Conservation (phyloP, 2,329 filamentous ascomycete species). For the Fusarium palustre region DNA sequence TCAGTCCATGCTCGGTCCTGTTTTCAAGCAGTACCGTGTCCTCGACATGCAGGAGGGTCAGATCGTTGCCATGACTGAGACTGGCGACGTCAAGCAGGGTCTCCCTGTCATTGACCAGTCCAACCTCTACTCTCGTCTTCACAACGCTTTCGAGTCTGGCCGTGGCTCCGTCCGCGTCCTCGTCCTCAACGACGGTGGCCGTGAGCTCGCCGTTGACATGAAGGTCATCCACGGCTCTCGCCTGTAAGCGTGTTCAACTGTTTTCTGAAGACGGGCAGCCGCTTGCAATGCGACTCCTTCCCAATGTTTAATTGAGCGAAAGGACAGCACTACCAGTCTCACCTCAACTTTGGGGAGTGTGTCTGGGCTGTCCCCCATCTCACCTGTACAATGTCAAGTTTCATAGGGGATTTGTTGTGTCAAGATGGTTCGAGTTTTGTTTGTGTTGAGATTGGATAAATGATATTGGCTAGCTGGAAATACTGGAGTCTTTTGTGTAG, state of each 20-base stretch:
- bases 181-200: conserved; percentile 92
- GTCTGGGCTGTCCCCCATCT: conserved; percentile 24
- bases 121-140: conserved; percentile 83
- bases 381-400: conserved; percentile 42
- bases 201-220: conserved; percentile 97
- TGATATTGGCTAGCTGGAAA: conserved; percentile 51
- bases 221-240: conserved; percentile 92
- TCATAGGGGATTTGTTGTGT: conserved; percentile 37
- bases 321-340: conserved; percentile 32
- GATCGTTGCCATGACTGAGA: conserved; percentile 98
- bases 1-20: conserved; percentile 98
- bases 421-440: conserved; percentile 46
- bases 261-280: conserved; percentile 36
- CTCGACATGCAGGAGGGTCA: conserved; percentile 91
- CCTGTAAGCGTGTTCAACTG: conserved; percentile 61
- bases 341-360: conserved; percentile 27
- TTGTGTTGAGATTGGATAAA: conserved; percentile 51
- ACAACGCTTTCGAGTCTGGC: conserved; percentile 87
- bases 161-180: conserved; percentile 94
- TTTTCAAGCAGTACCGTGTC: conserved; percentile 99
- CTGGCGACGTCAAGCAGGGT: conserved; percentile 96
- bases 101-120: conserved; percentile 96
- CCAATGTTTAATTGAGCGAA: conserved; percentile 32
- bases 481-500: conserved; percentile 56
- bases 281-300: conserved; percentile 43